Conservation (phyloP, 1,284 basidiomycete genomes). For the Mycena citricolor region DNA sequence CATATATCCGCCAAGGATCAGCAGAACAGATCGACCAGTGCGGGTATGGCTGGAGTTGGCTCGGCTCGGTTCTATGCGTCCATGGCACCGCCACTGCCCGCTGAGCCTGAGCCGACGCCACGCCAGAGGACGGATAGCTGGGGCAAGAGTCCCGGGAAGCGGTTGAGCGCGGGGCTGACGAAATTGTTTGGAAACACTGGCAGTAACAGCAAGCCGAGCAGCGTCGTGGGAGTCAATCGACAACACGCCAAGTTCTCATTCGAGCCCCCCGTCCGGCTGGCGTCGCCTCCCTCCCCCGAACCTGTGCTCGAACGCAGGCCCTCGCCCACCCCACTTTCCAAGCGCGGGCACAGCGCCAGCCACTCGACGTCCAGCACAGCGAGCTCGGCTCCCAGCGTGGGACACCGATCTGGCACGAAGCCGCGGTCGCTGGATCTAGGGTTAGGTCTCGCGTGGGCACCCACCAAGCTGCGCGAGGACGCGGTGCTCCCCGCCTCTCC, state of each 20-base stretch:
- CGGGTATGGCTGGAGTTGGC: constrained; percentile 19
- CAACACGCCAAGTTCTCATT: constrained; percentile 48
- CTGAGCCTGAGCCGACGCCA: constrained; percentile 16
- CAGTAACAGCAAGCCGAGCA: constrained; percentile 27
- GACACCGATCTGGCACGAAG: constrained; percentile 45
- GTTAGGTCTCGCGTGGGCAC: constrained; percentile 63
- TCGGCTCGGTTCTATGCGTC: constrained; percentile 20
- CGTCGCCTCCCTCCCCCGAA: constrained; percentile 32
- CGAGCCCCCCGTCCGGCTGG: constrained; percentile 47
- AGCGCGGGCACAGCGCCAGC: constrained; percentile 24
- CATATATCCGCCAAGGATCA: constrained; percentile 11
- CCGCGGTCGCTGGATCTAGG: constrained; percentile 69
- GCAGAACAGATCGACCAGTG: constrained; percentile 1
- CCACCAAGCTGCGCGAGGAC: constrained; percentile 60
- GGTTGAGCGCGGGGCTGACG: constrained; percentile 20
- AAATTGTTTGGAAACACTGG: constrained; percentile 26
- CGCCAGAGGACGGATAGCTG: constrained; percentile 18
- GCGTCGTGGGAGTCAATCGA: constrained; percentile 31
- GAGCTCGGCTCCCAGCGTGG: constrained; percentile 29
- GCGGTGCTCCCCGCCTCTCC: constrained; percentile 47
- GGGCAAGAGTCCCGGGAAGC: constrained; percentile 22
- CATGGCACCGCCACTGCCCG: constrained; percentile 13
- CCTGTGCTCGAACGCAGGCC: constrained; percentile 37
- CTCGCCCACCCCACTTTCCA: constrained; percentile 31
- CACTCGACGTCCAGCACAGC: constrained; percentile 22